Conservation (phyloP, 177 flowering plant genomes). For the Vitis hybrid region DNA sequence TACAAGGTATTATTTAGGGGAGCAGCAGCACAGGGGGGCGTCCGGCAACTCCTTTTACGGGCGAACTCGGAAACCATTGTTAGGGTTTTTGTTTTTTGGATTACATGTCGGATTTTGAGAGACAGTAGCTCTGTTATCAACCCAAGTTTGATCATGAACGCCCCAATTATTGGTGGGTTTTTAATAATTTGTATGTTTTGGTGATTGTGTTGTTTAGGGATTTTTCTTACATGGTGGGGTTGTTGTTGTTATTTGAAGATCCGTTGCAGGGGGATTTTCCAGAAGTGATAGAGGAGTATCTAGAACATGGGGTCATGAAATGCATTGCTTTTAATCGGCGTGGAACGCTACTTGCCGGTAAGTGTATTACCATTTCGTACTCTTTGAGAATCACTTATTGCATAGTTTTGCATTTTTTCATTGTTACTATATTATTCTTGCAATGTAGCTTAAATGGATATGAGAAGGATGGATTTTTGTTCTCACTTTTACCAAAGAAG, state of each 20-base stretch:
- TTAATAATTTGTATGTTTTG: background rate
- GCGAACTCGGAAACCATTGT: constrained; percentile 7
- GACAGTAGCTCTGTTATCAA: too few relatives aligned
- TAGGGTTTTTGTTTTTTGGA: too few relatives aligned
- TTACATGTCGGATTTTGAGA: too few relatives aligned
- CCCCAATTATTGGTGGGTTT: constrained; percentile 45
- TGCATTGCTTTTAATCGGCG: constrained; percentile 96
- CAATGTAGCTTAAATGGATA: too few relatives aligned
- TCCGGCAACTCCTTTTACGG: too few relatives aligned
- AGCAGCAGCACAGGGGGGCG: too few relatives aligned
- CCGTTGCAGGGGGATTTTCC: constrained; percentile 99
- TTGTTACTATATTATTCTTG: too few relatives aligned
- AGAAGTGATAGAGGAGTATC: constrained; percentile 89
- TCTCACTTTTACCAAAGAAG: too few relatives aligned
- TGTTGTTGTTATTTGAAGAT: constrained; percentile 38
- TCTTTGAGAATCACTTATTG: too few relatives aligned
- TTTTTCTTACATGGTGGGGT: background rate
- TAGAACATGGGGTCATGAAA: constrained; percentile 89
- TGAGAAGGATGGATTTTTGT: too few relatives aligned
- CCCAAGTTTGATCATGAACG: constrained; percentile 34
- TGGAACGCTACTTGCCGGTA: constrained; percentile 98
- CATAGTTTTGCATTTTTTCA: too few relatives aligned
- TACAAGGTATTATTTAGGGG: too few relatives aligned
- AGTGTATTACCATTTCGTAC: background rate
- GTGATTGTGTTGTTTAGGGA: background rate